Conservation (phyloP, 176 grass and related monocot genomes). For the Carex pumila region DNA sequence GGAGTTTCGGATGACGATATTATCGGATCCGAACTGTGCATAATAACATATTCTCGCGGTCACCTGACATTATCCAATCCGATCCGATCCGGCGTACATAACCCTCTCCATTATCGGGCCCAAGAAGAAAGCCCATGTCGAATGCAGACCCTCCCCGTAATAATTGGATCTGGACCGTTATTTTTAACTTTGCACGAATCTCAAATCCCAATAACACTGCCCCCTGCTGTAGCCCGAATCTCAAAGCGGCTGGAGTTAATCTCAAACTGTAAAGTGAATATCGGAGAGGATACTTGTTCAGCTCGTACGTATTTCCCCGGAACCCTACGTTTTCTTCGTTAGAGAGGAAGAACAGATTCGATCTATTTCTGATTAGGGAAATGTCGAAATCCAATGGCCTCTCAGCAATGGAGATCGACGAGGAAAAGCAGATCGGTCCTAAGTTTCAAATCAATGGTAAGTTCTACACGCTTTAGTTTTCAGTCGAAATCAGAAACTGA, state of each 20-base stretch:
- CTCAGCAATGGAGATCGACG: slow-evolving; percentile 68
- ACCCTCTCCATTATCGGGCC: background rate
- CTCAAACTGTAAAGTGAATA: no score
- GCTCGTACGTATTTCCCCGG: background rate
- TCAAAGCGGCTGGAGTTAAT: no score
- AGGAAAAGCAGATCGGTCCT: slow-evolving; percentile 46
- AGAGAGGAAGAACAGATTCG: background rate
- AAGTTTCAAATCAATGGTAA: slow-evolving; percentile 82
- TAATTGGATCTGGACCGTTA: no score
- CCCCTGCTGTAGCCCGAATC: no score
- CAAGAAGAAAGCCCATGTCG: background rate
- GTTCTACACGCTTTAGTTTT: background rate
- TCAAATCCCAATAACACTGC: no score
- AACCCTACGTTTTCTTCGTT: background rate
- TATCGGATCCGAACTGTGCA: no score
- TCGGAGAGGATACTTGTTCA: no score
- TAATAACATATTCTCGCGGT: no score
- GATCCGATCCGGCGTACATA: background rate
- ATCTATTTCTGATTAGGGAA: background rate
- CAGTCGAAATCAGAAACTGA: background rate
- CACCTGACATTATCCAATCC: background rate
- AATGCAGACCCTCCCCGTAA: no score
- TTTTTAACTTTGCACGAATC: no score
- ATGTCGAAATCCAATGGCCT: slow-evolving; percentile 18
- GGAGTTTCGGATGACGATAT: no score